Evolutionary conservation across 139 green algal species (phyloP), one percentile per base, ranked within the genome.

Genomic region (Astrephomene gubernaculifera): DNA sequence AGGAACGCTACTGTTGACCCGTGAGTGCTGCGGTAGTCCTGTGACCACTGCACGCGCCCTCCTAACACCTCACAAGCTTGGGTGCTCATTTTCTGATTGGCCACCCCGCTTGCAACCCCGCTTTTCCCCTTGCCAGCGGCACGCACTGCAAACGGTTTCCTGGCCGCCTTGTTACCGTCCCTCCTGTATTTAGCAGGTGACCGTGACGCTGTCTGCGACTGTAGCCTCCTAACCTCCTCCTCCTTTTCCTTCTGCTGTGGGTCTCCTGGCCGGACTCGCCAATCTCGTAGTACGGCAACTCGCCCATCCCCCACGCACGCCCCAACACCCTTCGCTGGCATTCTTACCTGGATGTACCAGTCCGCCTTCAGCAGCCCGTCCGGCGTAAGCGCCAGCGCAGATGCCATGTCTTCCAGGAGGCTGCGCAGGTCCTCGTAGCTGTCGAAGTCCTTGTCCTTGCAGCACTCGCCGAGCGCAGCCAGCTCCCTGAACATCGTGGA

Each of bases 401-500:
- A 44, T 21, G 71, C 39, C 68, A 75, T 75, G 68, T 57, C 68
- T 22, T 2, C 24, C 25, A 75, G 68, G 39, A 75, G 68, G 21
- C 45, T 31, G 21, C 35, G 31, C 71, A 80, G 71, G 45, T 65
- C 49, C 45, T 35, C 24, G 71, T 67, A 49, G 71, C 49, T 80
- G 49, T 35, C 49, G 33, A 67, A 49, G 33, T 39, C 2, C 24
- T 54, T 22, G 65, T 65, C 17, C 71, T 67, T 80, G 71, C 71
- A 80, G 71, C 71, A 49, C 45, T 80, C 71, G 49, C 45, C 71
- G 19, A 80, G 49, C 71, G 45, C 49, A 31, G 45, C 49, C 71
- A 80, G 71, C 71, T 80, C 71, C 71, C 71, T 45, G 71, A 67
- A 44, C 71, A 80, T 31, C 17, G 7, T 45, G 33, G 71, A 67